Evolutionary conservation across 805 yeast species (phyloP), one percentile per base, ranked within the genome.

Genomic region (Wickerhamomyces chaumierensis): DNA sequence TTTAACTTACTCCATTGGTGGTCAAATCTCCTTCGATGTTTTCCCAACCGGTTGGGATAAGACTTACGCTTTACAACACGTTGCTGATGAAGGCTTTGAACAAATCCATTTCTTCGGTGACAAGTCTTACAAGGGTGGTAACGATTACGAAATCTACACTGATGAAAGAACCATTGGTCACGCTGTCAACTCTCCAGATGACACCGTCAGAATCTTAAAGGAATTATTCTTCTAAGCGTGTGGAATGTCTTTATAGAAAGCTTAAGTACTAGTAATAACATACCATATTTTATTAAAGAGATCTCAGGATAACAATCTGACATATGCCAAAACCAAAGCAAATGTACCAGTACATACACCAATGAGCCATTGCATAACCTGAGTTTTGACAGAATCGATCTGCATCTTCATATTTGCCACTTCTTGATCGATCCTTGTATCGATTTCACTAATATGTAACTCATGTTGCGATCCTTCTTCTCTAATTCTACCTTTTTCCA

Each of bases 41-140:
- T 92, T 92, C 90, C 99, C 99, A 70, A 85, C 96, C 47, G 98
- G 99, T 58, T 92, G 99, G 99, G 99, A 92, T 68, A 92, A 92
- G 77, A 92, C 99, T 45, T 92, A 90, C 71, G 85, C 95, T 65
- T 75, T 92, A 60, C 87, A 81, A 65, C 98, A 90, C 66, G 88
- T 92, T 53, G 85, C 67, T 55, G 63, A 70, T 43, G 96, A 90
- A 65, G 78, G 81, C 48, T 92, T 88, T 69, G 71, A 78, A 56
- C 73, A 76, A 53, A 86, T 92, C 55, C 97, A 92, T 71, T 92
- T 92, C 78, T 92, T 92, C 60, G 98, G 99, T 68, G 99, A 92
- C 75, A 92, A 92, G 75, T 74, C 95, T 49, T 82, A 82, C 72
- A 64, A 78, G 68, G 99, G 99, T 60, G 98, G 99, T 69, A 92